Percentiles rank a stretch among this genome's conserved stretches.
phyloP scores from a whole-genome alignment of 805 yeast species.

The Zygosaccharomyces lentus region DNA sequence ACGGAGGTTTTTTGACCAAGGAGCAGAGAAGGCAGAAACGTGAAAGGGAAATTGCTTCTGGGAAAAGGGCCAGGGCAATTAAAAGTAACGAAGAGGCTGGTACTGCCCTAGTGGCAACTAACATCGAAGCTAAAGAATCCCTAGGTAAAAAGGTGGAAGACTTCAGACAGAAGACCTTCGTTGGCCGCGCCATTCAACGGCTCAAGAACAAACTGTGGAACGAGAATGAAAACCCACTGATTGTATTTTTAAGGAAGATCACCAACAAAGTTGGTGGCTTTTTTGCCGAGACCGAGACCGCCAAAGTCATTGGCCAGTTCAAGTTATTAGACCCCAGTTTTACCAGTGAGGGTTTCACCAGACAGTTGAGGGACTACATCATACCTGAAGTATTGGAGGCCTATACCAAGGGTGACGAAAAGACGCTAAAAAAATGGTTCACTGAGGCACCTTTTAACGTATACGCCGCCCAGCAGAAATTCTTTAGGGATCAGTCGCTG shows the following conservation, averaged over 20 bases:
- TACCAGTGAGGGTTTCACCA: slow-evolving; percentile 70
- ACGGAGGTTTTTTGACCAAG: slow-evolving; percentile 88
- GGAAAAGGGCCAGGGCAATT: slow-evolving; percentile 61
- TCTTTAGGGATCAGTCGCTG: slow-evolving; percentile 82
- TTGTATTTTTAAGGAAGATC: slow-evolving; percentile 74
- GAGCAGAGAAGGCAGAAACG: slow-evolving; percentile 76
- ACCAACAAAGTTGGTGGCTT: slow-evolving; percentile 78
- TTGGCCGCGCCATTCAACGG: slow-evolving; percentile 61
- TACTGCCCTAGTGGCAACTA: slow-evolving; percentile 73
- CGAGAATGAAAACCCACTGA: slow-evolving; percentile 89
- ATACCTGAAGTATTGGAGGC: slow-evolving; percentile 96
- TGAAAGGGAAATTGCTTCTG: slow-evolving; percentile 54
- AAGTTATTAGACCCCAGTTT: slow-evolving; percentile 87
- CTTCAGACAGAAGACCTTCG: slow-evolving; percentile 59
- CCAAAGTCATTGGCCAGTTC: slow-evolving; percentile 82
- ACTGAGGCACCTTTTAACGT: slow-evolving; percentile 96
- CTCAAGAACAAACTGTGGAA: slow-evolving; percentile 72
- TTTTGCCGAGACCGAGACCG: slow-evolving; percentile 94
- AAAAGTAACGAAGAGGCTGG: slow-evolving; percentile 82
- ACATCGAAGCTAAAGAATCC: slow-evolving; percentile 66
- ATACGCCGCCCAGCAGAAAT: slow-evolving; percentile 90
- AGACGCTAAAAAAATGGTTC: slow-evolving; percentile 81
- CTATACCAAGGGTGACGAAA: slow-evolving; percentile 85
- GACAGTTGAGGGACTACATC: slow-evolving; percentile 83
- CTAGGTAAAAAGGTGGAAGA: slow-evolving; percentile 62